These are phyloP conservation scores for Mercurialis annua DNA, from an alignment of 345 rosid species.

Conservation along the genomic window DNA sequence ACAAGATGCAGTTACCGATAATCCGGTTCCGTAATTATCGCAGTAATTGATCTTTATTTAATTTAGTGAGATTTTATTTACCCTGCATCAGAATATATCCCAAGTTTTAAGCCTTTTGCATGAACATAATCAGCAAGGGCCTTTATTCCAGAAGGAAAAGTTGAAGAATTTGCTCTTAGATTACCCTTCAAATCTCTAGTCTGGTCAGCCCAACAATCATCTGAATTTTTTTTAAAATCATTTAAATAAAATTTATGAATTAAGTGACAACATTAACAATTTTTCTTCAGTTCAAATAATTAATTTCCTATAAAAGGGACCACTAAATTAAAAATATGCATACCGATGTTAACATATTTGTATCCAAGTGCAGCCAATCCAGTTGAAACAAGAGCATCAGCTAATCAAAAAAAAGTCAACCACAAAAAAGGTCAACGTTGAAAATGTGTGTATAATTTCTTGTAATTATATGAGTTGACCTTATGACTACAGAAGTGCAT, in stretches of 20 bases:
- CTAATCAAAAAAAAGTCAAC: slow-evolving; percentile 11
- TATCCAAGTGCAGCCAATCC: slow-evolving; percentile 29
- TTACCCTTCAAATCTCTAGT: slow-evolving; percentile 22
- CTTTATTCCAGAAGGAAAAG: slow-evolving; percentile 30
- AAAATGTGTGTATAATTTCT: neutral
- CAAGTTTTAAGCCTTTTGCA: slow-evolving; percentile 26
- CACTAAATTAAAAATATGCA: neutral
- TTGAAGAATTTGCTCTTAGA: slow-evolving; percentile 17
- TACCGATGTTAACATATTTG: slow-evolving; percentile 24
- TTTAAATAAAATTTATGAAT: neutral
- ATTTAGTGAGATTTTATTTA: neutral
- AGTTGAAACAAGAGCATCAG: slow-evolving; percentile 28
- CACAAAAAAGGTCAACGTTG: neutral
- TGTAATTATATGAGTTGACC: neutral
- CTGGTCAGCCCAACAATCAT: slow-evolving; percentile 30
- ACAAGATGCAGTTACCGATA: neutral
- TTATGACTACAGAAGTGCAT: neutral
- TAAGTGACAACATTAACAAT: neutral
- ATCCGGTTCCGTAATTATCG: neutral
- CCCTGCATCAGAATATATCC: slow-evolving; percentile 35
- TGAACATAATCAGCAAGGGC: slow-evolving; percentile 33
- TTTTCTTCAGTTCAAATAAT: too few species aligned
- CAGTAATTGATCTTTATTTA: neutral
- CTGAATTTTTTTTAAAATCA: slow-evolving; percentile 12
- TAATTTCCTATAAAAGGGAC: too few species aligned